Conservation (phyloP, 2,329 filamentous ascomycete genomes). For the Rutstroemia sydowiana region DNA sequence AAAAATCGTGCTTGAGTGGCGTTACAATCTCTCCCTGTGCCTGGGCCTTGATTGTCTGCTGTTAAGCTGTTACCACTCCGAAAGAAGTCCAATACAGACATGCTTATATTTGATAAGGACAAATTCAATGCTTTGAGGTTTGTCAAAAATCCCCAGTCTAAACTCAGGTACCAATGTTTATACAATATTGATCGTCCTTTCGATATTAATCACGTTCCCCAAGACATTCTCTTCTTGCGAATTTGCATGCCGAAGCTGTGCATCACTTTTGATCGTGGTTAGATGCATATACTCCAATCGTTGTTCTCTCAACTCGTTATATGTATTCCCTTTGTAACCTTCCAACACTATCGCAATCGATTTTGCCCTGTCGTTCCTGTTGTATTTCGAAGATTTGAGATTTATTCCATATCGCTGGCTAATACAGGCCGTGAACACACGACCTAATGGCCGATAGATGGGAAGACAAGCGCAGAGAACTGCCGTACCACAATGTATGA, state of each 20-base stretch:
- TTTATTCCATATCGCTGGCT: background rate
- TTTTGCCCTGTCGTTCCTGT: background rate
- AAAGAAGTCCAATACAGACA: too few relatives aligned
- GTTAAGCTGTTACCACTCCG: too few relatives aligned
- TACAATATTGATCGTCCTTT: background rate
- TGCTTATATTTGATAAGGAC: too few relatives aligned
- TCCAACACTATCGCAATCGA: background rate
- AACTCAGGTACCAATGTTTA: background rate
- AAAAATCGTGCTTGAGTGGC: too few relatives aligned
- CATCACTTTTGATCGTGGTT: background rate
- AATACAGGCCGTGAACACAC: background rate
- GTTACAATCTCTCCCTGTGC: too few relatives aligned
- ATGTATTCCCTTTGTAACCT: background rate
- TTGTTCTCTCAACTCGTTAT: background rate
- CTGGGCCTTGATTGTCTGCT: too few relatives aligned
- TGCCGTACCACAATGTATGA: background rate
- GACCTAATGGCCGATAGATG: background rate
- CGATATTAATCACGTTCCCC: background rate
- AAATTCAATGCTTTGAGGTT: too few relatives aligned
- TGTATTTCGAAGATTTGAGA: background rate
- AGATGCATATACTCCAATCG: background rate
- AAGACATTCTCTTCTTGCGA: background rate
- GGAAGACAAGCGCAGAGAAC: background rate
- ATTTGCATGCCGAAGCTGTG: background rate
- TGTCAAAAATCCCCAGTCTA: too few relatives aligned